phyloP scores from a whole-genome alignment of 129 eudicot species.

The Saussurea involucrata region DNA sequence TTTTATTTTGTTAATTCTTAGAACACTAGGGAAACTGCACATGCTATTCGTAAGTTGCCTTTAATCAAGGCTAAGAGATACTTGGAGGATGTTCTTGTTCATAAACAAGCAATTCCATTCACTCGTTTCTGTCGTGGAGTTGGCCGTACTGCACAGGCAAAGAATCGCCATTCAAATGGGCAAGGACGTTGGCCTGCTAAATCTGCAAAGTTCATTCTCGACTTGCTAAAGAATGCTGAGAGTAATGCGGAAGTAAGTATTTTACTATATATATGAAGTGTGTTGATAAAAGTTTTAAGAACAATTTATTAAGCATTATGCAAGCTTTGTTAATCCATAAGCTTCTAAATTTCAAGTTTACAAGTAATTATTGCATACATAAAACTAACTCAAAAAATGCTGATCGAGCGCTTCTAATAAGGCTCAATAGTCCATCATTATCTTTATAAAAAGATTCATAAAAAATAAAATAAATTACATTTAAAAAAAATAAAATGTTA shows the following conservation, averaged over 20 bases:
- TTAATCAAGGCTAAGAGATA: constrained; percentile 48
- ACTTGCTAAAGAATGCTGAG: constrained; percentile 32
- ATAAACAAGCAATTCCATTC: constrained; percentile 59
- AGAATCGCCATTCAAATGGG: constrained; percentile 49
- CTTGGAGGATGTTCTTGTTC: constrained; percentile 53
- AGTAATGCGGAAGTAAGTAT: constrained; percentile 48
- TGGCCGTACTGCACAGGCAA: constrained; percentile 58
- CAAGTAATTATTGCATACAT: too few species aligned
- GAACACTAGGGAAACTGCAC: constrained; percentile 61
- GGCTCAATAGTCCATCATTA: too few species aligned
- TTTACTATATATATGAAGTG: background rate
- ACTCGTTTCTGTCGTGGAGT: constrained; percentile 53
- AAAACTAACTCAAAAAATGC: too few species aligned
- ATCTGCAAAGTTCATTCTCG: background rate
- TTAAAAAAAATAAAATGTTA: too few species aligned
- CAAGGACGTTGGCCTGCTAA: constrained; percentile 7
- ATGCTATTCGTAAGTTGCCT: constrained; percentile 45
- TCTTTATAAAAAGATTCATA: too few species aligned
- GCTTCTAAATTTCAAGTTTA: too few species aligned
- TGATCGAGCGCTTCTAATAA: too few species aligned
- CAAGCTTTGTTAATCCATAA: too few species aligned
- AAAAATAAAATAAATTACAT: too few species aligned
- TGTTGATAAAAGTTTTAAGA: too few species aligned
- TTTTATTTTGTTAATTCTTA: background rate
- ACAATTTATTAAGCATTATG: too few species aligned